These are phyloP conservation scores for Madurella mycetomatis DNA, from an alignment of 2,329 filamentous ascomycete species.

Conservation along the genomic window DNA sequence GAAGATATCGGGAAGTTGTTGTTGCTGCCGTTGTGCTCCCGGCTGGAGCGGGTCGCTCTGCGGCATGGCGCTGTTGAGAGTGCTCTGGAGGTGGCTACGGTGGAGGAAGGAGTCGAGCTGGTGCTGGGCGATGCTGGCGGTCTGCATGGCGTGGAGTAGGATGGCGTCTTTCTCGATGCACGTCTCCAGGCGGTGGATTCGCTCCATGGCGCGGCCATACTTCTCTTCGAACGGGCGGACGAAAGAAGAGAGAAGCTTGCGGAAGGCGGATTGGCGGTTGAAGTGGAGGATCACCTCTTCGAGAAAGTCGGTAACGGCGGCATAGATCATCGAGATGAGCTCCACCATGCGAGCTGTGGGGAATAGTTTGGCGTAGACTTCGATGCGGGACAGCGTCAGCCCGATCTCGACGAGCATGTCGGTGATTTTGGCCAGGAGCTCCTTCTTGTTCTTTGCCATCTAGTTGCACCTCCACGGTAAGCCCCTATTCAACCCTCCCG, in stretches of 20 bases:
- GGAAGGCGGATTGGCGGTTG: slow-evolving; percentile 6
- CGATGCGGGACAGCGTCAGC: slow-evolving; percentile 24
- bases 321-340: slow-evolving; percentile 26
- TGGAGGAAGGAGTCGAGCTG: slow-evolving; percentile 8
- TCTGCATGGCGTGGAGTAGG: slow-evolving; percentile 14
- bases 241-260: slow-evolving; percentile 9
- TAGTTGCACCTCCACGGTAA: background rate
- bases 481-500: background rate
- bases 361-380: slow-evolving; percentile 23
- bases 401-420: slow-evolving; percentile 28
- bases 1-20: slow-evolving; percentile 13
- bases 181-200: slow-evolving; percentile 13
- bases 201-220: slow-evolving; percentile 17
- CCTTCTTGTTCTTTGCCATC: slow-evolving; percentile 27
- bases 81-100: slow-evolving; percentile 8
- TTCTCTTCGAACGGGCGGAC: slow-evolving; percentile 16
- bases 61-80: background rate
- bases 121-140: slow-evolving; percentile 10
- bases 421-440: slow-evolving; percentile 23
- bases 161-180: slow-evolving; percentile 19
- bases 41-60: background rate
- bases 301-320: slow-evolving; percentile 26
- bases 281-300: slow-evolving; percentile 21
- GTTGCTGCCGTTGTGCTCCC: no score
- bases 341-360: slow-evolving; percentile 27